phyloP scores from a whole-genome alignment of 441 rosid genomes.

The Kokia cookei region DNA sequence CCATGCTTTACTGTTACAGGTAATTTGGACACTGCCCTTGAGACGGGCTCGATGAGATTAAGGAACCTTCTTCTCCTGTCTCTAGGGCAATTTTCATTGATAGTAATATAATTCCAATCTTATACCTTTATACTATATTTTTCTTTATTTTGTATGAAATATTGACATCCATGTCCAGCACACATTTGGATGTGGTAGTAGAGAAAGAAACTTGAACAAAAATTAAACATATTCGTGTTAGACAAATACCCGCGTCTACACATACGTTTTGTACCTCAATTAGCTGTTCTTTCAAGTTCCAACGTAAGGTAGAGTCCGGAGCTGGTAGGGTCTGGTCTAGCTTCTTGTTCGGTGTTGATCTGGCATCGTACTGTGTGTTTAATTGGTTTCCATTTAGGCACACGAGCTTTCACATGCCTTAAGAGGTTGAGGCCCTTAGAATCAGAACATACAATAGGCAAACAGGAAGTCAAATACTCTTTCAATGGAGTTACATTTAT shows the following conservation, averaged over 20 bases:
- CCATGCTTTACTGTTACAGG: background rate
- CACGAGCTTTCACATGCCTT: background rate
- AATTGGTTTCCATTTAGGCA: background rate
- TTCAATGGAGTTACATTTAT: constrained; percentile 7
- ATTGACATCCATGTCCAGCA: too few relatives aligned
- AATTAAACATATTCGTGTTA: too few relatives aligned
- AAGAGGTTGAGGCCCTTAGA: background rate
- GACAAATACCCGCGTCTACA: too few relatives aligned
- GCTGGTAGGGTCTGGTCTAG: background rate
- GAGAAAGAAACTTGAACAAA: too few relatives aligned
- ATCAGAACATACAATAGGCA: background rate
- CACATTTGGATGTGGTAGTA: too few relatives aligned
- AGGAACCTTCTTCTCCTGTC: background rate
- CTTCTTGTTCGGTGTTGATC: background rate
- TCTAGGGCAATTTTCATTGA: background rate
- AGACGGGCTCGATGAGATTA: background rate
- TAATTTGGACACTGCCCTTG: background rate
- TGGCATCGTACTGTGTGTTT: background rate
- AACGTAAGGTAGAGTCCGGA: background rate
- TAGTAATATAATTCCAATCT: background rate
- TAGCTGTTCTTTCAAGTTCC: background rate
- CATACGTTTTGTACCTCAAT: background rate
- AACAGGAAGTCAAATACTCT: background rate
- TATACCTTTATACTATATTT: too few relatives aligned
- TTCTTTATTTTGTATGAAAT: too few relatives aligned